phyloP scores from a whole-genome alignment of 176 grass and related monocot species.

The Carex pumila region DNA sequence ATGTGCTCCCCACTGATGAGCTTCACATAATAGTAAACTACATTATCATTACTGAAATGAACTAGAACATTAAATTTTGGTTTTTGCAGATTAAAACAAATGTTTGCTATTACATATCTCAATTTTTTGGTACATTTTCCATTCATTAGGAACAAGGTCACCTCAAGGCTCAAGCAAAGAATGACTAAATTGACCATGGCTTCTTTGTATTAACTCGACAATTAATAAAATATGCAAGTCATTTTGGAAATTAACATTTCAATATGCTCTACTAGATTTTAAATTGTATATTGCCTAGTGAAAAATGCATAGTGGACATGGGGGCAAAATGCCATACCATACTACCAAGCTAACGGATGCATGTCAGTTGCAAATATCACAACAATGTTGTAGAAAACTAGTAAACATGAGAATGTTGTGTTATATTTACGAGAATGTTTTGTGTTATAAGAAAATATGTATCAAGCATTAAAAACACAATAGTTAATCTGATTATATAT shows the following conservation, averaged over 20 bases:
- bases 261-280: neutral
- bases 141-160: neutral
- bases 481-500: neutral
- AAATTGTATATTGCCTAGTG: neutral
- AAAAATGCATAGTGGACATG: neutral
- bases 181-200: neutral
- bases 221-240: neutral
- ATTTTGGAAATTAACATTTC: neutral
- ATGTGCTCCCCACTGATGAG: slow-evolving; percentile 88
- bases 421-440: neutral
- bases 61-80: neutral
- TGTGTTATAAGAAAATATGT: neutral
- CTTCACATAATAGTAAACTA: slow-evolving; percentile 45
- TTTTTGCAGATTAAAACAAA: neutral
- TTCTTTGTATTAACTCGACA: neutral
- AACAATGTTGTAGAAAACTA: neutral
- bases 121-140: neutral
- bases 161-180: neutral
- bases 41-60: slow-evolving; percentile 8
- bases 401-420: neutral
- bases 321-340: neutral
- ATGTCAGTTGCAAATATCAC: neutral
- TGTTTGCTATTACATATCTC: neutral
- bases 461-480: neutral
- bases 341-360: neutral